Base-by-base conservation (phyloP, 441 rosid genomes). In the Erodium texanum region DNA sequence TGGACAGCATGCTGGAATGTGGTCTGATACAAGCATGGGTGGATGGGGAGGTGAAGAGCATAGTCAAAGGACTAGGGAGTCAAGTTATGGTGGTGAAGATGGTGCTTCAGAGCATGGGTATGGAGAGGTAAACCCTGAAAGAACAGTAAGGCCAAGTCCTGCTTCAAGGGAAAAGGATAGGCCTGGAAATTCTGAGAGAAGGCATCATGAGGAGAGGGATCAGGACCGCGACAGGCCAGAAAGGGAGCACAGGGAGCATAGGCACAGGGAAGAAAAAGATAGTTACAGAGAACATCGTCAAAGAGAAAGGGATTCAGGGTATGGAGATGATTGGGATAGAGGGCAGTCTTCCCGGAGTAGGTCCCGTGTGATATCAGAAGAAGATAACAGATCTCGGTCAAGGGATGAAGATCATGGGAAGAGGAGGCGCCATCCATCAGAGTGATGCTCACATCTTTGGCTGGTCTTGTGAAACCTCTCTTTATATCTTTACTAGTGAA, bases 91-190 rank as follows among this genome's bases (percentile, higher is more conserved):
- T 65, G 92, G 88, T 65, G 98, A 93, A 75, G 98, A 93, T 61
- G 97, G 91, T 71, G 92, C 88, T 65, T 89, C 97, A 77, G 98
- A 90, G 54, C 83, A 90, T 82, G 93, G 92, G 20, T 89, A 89
- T 48, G 95, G 95, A 68, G 97, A 93, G 81, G 93, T 73, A 48
- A 89, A 67, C 74, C 87, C 86, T 67, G 99, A 91, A 73, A 93
- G 89, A 77, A 93, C 85, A 63, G 84, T 68, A 3, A 83, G 89
- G 80, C 82, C 88, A 41, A 79, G 76, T 68, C 81, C 79, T 65
- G 82, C 80, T n/a, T 68, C 87, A 22, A 77, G 88, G 70, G 96
- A 89, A 43, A 90, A 87, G 73, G 96, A 90, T 54, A 80, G 90
- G 38, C 69, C 66, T 1, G 29, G 4, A 27, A 27, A 27, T 66